Percentiles rank a stretch among this genome's conserved stretches.
Evolutionary conservation across 2,329 filamentous ascomycete species (phyloP).

Genomic region (Calcarisporium arbuscula): DNA sequence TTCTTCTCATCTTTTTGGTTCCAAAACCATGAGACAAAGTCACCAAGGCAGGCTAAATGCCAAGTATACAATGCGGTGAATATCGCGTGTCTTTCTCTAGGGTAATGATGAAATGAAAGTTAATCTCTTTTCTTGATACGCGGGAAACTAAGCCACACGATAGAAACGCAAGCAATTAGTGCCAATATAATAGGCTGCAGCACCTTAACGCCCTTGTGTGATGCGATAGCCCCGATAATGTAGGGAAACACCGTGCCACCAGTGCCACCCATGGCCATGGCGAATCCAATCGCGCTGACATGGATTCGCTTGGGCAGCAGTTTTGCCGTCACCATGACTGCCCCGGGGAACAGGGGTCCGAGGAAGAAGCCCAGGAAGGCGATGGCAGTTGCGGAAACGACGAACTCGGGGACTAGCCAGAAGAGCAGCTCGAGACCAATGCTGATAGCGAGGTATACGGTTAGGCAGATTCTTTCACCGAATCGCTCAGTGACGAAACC

Average conservation of each 20-base stretch:
- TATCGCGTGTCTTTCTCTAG: too few relatives aligned
- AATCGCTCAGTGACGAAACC: conserved; percentile 64
- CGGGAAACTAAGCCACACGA: conserved; percentile 30
- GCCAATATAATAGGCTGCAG: conserved; percentile 45
- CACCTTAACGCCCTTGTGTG: conserved; percentile 39
- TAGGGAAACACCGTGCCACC: conserved; percentile 59
- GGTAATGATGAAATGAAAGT: too few relatives aligned
- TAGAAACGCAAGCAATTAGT: conserved; percentile 28
- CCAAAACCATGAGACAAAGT: too few relatives aligned
- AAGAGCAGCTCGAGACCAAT: conserved; percentile 57
- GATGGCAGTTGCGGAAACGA: conserved; percentile 52
- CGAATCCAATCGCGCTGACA: conserved; percentile 67
- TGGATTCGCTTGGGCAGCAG: conserved; percentile 64
- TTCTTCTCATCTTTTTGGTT: too few relatives aligned
- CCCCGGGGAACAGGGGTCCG: conserved; percentile 67
- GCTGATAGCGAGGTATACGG: conserved; percentile 54
- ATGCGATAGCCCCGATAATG: conserved; percentile 56
- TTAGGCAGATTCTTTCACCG: conserved; percentile 56
- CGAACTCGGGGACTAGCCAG: conserved; percentile 54
- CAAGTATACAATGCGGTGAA: too few relatives aligned
- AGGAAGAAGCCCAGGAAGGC: conserved; percentile 67
- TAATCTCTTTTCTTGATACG: conserved; percentile 25
- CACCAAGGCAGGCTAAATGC: too few relatives aligned
- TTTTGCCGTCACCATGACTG: conserved; percentile 64
- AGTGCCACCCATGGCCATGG: conserved; percentile 63